Percentiles rank a stretch among this genome's conserved stretches.
phyloP scores from a whole-genome alignment of 352 stramenopile species.

The Detonula confervacea region DNA sequence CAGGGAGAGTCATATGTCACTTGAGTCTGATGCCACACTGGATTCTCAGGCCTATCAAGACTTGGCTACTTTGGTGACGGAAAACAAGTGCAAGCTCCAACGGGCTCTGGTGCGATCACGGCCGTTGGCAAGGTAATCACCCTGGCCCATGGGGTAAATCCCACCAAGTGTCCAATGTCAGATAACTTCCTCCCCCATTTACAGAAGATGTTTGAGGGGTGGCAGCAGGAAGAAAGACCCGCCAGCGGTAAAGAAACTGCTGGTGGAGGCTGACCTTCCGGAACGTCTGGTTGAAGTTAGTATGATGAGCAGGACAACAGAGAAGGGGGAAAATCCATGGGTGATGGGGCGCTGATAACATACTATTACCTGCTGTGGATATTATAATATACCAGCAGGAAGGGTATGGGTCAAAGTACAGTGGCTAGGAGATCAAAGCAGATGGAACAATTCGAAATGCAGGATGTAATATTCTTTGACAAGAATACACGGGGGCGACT shows the following conservation, averaged over 20 bases:
- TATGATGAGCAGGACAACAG: not conserved
- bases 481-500: not conserved
- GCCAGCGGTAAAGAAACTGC: constrained; percentile 15
- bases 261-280: constrained; percentile 19
- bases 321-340: not conserved
- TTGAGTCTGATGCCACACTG: no score
- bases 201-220: not conserved
- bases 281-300: constrained; percentile 1
- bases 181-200: not conserved
- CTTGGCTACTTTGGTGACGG: constrained; percentile 10
- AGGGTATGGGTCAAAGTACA: not conserved
- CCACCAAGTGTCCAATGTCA: not conserved
- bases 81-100: not conserved
- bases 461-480: constrained; percentile 30
- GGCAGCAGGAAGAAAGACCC: constrained; percentile 12
- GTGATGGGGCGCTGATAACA: constrained; percentile 29
- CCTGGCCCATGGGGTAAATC: not conserved
- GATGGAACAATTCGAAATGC: constrained; percentile 22
- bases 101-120: constrained; percentile 1
- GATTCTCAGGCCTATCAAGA: constrained; percentile 15
- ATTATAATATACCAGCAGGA: constrained; percentile 37
- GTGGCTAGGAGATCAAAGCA: no score
- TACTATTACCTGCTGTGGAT: constrained; percentile 45
- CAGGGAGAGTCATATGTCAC: not conserved
- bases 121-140: constrained; percentile 18